These are phyloP conservation scores for Pseudocercospora eumusae DNA, from an alignment of 2,329 filamentous ascomycete species.

Conservation along the genomic window DNA sequence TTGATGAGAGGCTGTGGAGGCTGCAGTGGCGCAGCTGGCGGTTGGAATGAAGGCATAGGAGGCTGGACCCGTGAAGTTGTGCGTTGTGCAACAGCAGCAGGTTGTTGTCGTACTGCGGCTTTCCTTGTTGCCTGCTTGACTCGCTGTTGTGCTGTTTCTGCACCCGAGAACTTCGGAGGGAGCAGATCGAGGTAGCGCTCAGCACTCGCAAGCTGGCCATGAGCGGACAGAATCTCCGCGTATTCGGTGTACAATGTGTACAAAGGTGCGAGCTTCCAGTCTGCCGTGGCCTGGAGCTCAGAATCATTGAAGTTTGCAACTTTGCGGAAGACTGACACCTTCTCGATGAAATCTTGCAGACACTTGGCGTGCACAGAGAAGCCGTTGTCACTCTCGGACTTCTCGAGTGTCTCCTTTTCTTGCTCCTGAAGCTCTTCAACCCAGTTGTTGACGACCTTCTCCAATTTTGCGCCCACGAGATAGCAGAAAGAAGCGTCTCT, in stretches of 20 bases:
- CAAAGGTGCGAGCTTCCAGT: conserved; percentile 84
- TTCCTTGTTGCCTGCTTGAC: conserved; percentile 77
- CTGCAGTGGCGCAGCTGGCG: conserved; percentile 44
- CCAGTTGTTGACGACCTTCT: conserved; percentile 97
- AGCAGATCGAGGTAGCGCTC: conserved; percentile 90
- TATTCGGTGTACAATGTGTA: conserved; percentile 98
- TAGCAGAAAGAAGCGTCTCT: conserved; percentile 98
- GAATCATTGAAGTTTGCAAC: conserved; percentile 87
- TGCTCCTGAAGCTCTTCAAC: conserved; percentile 82
- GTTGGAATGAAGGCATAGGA: conserved; percentile 28
- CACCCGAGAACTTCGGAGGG: conserved; percentile 78
- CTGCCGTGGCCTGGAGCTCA: conserved; percentile 69
- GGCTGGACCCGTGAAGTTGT: conserved; percentile 29
- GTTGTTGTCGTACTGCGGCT: conserved; percentile 37
- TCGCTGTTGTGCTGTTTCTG: conserved; percentile 81
- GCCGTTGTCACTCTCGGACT: conserved; percentile 64
- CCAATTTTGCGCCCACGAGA: conserved; percentile 89
- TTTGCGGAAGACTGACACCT: conserved; percentile 93
- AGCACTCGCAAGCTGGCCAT: conserved; percentile 82
- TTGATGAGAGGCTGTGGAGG: conserved; percentile 39
- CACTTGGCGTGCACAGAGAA: conserved; percentile 90
- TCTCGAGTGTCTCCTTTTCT: conserved; percentile 71
- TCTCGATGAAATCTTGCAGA: conserved; percentile 93
- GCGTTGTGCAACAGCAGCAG: conserved; percentile 41
- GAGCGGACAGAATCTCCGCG: conserved; percentile 87